Evolutionary conservation across 163 green algal genomes (phyloP).

Genomic region (Chloromonas sp.): DNA sequence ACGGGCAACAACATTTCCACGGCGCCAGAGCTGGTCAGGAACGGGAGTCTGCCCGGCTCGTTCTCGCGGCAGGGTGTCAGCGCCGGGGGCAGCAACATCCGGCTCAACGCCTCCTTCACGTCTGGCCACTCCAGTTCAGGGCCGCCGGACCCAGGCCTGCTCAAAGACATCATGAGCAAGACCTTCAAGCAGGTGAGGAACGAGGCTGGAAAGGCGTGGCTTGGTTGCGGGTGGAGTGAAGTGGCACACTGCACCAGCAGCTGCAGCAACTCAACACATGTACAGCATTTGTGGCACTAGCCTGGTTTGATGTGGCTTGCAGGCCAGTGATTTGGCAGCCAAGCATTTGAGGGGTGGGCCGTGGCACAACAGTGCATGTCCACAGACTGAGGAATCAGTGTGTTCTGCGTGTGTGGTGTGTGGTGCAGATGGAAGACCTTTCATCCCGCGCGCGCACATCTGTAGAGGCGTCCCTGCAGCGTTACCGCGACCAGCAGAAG

Average conservation of each 20-base stretch:
- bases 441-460: background rate
- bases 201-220: background rate
- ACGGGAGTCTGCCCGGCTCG: background rate
- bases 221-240: background rate
- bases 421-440: background rate
- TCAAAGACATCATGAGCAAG: background rate
- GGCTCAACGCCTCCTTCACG: background rate
- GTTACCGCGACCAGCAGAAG: background rate
- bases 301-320: background rate
- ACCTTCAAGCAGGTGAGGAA: slow-evolving; percentile 3
- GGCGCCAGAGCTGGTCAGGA: too few relatives aligned
- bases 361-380: background rate
- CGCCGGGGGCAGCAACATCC: background rate
- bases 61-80: background rate
- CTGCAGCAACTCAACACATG: too few relatives aligned
- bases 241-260: background rate
- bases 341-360: too few relatives aligned
- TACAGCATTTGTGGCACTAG: background rate
- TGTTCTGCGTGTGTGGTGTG: too few relatives aligned
- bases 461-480: background rate
- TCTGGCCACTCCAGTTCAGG: background rate
- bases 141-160: background rate
- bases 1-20: background rate
- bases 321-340: too few relatives aligned
- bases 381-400: background rate